Evolutionary conservation across 345 rosid genomes (phyloP), one percentile per base, ranked within the genome.

Genomic region (Salix purpurea): DNA sequence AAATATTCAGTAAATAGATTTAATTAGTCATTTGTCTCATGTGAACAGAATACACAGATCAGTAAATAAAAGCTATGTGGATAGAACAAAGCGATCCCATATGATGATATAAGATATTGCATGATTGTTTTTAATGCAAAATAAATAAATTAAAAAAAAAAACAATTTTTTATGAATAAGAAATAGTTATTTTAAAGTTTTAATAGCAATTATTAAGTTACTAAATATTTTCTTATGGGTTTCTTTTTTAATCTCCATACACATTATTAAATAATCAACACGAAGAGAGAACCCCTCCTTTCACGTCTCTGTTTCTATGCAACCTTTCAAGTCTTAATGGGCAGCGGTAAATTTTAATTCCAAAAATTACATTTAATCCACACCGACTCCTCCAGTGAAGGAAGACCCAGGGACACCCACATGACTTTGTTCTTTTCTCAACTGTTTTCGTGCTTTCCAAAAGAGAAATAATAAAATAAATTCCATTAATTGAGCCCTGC

Each of bases 341-440:
- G 72, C 72, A 16, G 5, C 7, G 18, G 36, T 36, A 39, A 69
- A 15, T 13, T 16, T 50, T 32, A 44, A 19, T 34, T 7, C n/a
- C 61, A 18, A 19, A 40, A 83, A 74, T 72, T 56, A 74, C 91
- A 88, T 85, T 89, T 85, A 89, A 82, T 85, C 88, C 81, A 30
- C 95, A 87, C 97, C 93, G 92, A 90, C 91, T 84, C 83, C 68
- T 67, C 73, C 78, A 61, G 88, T 77, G 69, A 79, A 80, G 82
- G 69, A 79, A 80, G 82, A 76, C 87, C 78, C 89, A 79, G 77
- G 80, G 69, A 77, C 84, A 77, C 80, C 87, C 98, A 88, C 98
- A 90, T 92, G 92, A 80, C 83, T 74, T 87, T 85, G 88, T 81
- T 85, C 75, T 78, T 85, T 85, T 71, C 82, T 79, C 84, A 76